These are phyloP conservation scores for Pochonia chlamydosporia DNA, from an alignment of 2,329 filamentous ascomycete genomes.

Conservation along the genomic window DNA sequence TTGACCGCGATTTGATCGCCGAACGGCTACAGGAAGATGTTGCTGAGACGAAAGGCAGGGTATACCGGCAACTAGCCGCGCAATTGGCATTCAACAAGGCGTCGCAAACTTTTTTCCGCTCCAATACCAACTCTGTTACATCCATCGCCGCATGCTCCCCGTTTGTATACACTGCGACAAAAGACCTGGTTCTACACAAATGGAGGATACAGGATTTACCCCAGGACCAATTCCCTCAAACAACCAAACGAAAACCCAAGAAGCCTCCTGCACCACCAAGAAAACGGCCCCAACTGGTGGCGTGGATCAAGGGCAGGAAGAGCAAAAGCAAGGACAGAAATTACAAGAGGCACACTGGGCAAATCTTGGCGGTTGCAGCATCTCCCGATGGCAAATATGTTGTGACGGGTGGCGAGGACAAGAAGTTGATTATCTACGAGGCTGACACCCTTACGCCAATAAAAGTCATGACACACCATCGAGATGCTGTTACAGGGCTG, in stretches of 20 bases:
- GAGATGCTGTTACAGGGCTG: constrained; percentile 78
- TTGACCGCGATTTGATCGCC: constrained; percentile 88
- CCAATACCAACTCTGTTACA: constrained; percentile 72
- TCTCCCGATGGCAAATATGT: constrained; percentile 87
- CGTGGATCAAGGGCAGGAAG: constrained; percentile 56
- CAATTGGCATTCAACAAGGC: constrained; percentile 66
- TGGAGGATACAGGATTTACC: constrained; percentile 74
- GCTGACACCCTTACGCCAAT: constrained; percentile 71
- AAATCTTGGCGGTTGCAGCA: constrained; percentile 78
- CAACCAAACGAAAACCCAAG: constrained; percentile 52
- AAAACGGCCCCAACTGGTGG: constrained; percentile 57
- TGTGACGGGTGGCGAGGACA: constrained; percentile 82
- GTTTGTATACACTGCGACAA: constrained; percentile 82
- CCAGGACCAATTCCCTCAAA: constrained; percentile 53
- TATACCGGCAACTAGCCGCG: constrained; percentile 74
- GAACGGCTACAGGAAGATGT: constrained; percentile 88
- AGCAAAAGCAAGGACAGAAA: constrained; percentile 55
- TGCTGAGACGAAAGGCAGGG: constrained; percentile 81
- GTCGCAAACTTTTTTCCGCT: constrained; percentile 66
- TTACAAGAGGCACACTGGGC: constrained; percentile 72
- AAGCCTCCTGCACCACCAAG: constrained; percentile 53
- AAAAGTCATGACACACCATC: constrained; percentile 84
- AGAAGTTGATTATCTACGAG: constrained; percentile 82
- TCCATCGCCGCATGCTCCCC: constrained; percentile 73
- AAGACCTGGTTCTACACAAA: constrained; percentile 79